Evolutionary conservation across 129 eudicot species (phyloP).

Genomic region (Lonicera japonica): DNA sequence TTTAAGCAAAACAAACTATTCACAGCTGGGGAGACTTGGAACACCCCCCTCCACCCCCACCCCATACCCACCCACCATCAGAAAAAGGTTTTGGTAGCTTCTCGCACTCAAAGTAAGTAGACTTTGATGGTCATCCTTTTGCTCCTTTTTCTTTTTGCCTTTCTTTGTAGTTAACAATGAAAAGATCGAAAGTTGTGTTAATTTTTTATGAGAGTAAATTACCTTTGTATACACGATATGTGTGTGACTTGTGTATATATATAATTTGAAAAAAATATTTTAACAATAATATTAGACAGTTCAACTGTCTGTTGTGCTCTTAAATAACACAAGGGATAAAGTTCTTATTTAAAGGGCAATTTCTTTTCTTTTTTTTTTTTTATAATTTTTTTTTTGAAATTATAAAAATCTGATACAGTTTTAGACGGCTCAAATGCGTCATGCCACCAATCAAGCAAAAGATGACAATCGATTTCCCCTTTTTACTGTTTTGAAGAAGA

Average conservation of each 20-base stretch:
- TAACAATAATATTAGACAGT: too few species aligned
- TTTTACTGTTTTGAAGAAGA: conserved; percentile 6
- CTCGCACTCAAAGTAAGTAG: not conserved
- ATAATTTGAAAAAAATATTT: too few species aligned
- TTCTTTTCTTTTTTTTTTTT: too few species aligned
- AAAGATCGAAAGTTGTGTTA: conserved; percentile 19
- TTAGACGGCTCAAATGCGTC: too few species aligned
- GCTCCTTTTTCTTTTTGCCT: not conserved
- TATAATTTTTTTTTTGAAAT: too few species aligned
- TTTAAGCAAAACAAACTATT: conserved; percentile 20
- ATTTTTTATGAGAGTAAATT: conserved; percentile 20
- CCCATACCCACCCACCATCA: too few species aligned
- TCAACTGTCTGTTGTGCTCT: too few species aligned
- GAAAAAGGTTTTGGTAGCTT: not conserved
- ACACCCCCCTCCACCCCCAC: not conserved
- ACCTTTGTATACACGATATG: too few species aligned
- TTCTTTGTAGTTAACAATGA: not conserved
- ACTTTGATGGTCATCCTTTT: not conserved
- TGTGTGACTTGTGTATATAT: too few species aligned
- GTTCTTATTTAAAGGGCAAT: too few species aligned
- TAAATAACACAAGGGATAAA: too few species aligned
- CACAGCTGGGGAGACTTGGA: conserved; percentile 10
- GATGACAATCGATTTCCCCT: conserved; percentile 12
- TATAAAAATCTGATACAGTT: too few species aligned
- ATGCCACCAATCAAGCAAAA: conserved; percentile 20